Base-by-base conservation (phyloP, 768 basidiomycete genomes). In the Pulveroboletus sp. region DNA sequence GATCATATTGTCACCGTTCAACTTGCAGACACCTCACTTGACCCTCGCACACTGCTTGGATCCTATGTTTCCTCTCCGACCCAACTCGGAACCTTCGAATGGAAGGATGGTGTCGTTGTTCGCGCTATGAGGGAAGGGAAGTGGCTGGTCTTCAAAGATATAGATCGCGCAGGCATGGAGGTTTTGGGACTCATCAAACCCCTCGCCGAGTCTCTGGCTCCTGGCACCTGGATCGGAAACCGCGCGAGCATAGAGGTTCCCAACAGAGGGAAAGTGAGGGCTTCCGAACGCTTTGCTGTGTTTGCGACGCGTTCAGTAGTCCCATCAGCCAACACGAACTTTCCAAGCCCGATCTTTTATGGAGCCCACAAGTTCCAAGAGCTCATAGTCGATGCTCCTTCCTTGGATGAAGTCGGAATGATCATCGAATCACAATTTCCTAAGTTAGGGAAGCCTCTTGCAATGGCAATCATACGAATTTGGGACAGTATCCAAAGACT, bases 51-150 rank as follows among this genome's bases (percentile, higher is more conserved):
- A 0, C 77, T 99, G 6, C 78, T 99, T 36, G 95, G 96, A 5
- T 93, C 92, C 2, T 95, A 98, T 51, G 75, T 92, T 3, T 95
- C 95, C 2, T 96, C 95, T 0, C 76, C 86, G 0, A 82, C 78
- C 2, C 79, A 79, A 22, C 84, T 92, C 0, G 95, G 95, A 6
- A 83, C 81, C 2, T 99, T 99, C 59, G 91, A 95, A 58, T 99
- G 94, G 90, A 90, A 87, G 68, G 93, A 97, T 55, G 96, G 96
- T 6, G 85, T 93, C 1, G 75, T 99, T 30, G 84, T 94, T 10
- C 86, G 89, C 32, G 86, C 94, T 1, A 85, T 98, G 78, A 77
- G 82, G 35, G 85, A 90, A 60, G 96, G 96, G 3, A 81, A 82
- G 63, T 97, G 94, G 94, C 75, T 98, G 3, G 82, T 98, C 10